Base-by-base conservation (phyloP, 495 filamentous ascomycete species). In the Pseudomonodictys pantanalensis region DNA sequence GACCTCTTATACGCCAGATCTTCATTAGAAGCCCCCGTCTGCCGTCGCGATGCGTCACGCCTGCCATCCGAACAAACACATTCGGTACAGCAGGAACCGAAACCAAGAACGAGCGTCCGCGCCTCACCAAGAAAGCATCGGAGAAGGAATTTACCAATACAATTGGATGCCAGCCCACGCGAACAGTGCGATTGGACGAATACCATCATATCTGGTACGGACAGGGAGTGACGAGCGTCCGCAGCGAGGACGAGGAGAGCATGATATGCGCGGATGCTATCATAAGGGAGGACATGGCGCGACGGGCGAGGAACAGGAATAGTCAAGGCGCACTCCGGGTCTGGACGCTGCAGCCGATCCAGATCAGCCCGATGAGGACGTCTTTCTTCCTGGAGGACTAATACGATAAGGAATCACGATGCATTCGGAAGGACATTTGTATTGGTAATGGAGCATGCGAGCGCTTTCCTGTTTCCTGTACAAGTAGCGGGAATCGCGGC, bases 271-370 rank as follows among this genome's bases (percentile, higher is more conserved):
- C 60, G 24, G 52, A 56, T 45, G 51, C 59, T 10, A 29, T 50
- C 0, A 51, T 39, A 1, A 18, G 45, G 11, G 59, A 62, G 52
- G 35, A 7, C 2, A 43, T 56, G 43, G 43, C n/a, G 2, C 18
- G 32, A 22, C 29, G 56, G 41, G 51, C 51, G 1, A 42, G 59
- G 43, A 56, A 62, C 52, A 44, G 35, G 43, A 56, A 62, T 56
- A 44, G 35, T 8, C 51, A 62, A 35, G 59, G 59, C n/a, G 44
- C 52, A 18, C 25, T 62, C 30, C 1, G 25, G 28, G 28, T 10
- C n/a, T 63, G 45, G 60, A 18, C 23, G 10, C 41, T 58, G 52
- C 53, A 57, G 46, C 43, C 60, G 10, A 35, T 56, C 12, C 44
- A 24, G 32, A 8, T 58, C 20, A 63, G 60, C 52, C 60, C 60